Percentiles rank a stretch among this genome's conserved stretches.
Evolutionary conservation across 148 eudicot genomes (phyloP).

Genomic region (Nepenthes mirabilis): DNA sequence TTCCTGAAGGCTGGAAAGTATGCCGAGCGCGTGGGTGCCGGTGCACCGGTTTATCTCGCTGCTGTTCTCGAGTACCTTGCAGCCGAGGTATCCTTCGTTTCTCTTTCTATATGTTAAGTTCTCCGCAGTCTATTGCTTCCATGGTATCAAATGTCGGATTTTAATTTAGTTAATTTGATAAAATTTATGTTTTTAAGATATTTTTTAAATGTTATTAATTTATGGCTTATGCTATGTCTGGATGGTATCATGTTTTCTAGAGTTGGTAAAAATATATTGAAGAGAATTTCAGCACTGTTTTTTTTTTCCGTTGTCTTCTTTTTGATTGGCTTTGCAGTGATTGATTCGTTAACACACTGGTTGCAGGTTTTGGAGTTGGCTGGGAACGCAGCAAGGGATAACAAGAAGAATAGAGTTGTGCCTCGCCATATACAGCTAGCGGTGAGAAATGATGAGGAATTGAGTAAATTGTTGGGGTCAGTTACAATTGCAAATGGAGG

Average conservation of each 20-base stretch:
- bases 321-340: background rate
- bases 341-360: background rate
- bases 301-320: background rate
- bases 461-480: conserved; percentile 7
- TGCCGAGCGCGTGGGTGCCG: conserved; percentile 11
- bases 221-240: too few relatives aligned
- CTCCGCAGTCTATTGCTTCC: background rate
- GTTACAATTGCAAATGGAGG: conserved; percentile 12
- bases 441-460: conserved; percentile 12
- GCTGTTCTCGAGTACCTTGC: conserved; percentile 14
- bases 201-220: too few relatives aligned
- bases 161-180: too few relatives aligned
- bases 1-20: conserved; percentile 9
- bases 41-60: conserved; percentile 12
- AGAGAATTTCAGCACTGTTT: background rate
- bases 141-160: background rate
- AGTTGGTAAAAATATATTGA: background rate
- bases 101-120: background rate
- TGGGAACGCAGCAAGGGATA: conserved; percentile 11
- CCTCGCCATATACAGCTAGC: conserved; percentile 9
- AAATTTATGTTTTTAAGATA: too few relatives aligned
- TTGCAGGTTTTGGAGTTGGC: conserved; percentile 10
- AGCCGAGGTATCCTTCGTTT: conserved; percentile 5
- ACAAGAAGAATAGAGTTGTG: conserved; percentile 8
- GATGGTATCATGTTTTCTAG: too few relatives aligned